Evolutionary conservation across 1,284 basidiomycete genomes (phyloP).

Genomic region (Ustilago trichophora): DNA sequence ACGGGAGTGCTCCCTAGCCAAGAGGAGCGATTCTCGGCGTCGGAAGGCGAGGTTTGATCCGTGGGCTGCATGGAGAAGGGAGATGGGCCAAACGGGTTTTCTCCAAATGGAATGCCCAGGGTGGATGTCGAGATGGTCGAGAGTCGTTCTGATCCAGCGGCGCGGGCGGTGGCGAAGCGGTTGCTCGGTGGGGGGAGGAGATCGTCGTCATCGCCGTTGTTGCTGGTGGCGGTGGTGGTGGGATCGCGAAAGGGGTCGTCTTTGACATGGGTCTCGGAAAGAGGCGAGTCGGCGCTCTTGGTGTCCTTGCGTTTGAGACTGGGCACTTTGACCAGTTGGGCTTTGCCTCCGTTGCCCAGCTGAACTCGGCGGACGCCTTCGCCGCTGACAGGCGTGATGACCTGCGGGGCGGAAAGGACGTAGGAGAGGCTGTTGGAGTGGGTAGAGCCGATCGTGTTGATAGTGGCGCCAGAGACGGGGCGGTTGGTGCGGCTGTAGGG

Average conservation of each 20-base stretch:
- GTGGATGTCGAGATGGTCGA: conserved; percentile 26
- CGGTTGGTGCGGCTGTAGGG: conserved; percentile 16
- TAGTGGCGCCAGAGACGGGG: conserved; percentile 24
- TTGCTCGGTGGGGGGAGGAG: conserved; percentile 6
- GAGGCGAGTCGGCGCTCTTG: no score
- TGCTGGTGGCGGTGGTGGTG: neutral
- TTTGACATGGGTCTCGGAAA: no score
- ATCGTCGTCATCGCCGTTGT: neutral
- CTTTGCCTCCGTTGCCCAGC: conserved; percentile 42
- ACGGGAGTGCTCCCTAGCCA: conserved; percentile 4
- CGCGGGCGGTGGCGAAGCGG: neutral
- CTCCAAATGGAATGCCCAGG: conserved; percentile 41
- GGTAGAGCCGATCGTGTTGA: conserved; percentile 33
- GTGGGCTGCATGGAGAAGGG: neutral
- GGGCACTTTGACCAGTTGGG: conserved; percentile 31
- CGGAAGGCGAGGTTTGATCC: conserved; percentile 7
- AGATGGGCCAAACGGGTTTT: conserved; percentile 22
- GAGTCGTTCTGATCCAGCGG: neutral
- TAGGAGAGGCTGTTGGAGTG: conserved; percentile 27
- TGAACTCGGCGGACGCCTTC: conserved; percentile 38
- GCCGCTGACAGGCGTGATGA: conserved; percentile 36
- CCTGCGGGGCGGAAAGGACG: conserved; percentile 42
- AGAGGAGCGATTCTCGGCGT: conserved; percentile 9
- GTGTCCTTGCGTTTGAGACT: conserved; percentile 22
- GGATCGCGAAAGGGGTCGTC: conserved; percentile 29